These are phyloP conservation scores for Gonium pectorale DNA, from an alignment of 139 green algal genomes.

Conservation along the genomic window DNA sequence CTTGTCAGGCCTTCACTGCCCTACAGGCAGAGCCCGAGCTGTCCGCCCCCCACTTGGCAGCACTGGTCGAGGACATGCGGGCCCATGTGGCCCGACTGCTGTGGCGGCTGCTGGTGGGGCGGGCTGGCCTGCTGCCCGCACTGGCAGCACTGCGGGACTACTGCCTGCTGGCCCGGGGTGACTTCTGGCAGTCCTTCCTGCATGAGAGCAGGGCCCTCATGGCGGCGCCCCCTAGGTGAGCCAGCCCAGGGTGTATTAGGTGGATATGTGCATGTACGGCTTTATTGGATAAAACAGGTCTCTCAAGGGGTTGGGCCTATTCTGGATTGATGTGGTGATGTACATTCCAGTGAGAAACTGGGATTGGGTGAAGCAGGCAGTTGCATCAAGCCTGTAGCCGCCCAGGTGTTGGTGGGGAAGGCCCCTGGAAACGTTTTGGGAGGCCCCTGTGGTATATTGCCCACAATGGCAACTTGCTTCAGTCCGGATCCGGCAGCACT, in stretches of 20 bases:
- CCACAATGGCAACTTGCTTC: too few relatives aligned
- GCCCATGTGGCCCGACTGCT: constrained; percentile 75
- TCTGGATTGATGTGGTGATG: too few relatives aligned
- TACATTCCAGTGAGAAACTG: too few relatives aligned
- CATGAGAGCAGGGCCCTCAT: constrained; percentile 76
- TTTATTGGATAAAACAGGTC: too few relatives aligned
- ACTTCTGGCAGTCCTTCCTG: constrained; percentile 90
- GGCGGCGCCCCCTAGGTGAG: constrained; percentile 72
- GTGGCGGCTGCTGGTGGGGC: constrained; percentile 83
- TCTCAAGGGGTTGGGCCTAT: too few relatives aligned
- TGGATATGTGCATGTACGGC: too few relatives aligned
- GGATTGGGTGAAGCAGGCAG: too few relatives aligned
- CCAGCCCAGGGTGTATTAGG: background rate
- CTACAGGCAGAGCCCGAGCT: constrained; percentile 37
- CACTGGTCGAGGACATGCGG: constrained; percentile 26
- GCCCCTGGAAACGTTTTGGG: too few relatives aligned
- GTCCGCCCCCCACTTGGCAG: background rate
- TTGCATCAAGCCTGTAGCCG: too few relatives aligned
- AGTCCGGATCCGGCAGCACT: too few relatives aligned
- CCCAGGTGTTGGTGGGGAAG: too few relatives aligned
- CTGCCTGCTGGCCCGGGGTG: constrained; percentile 78
- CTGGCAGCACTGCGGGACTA: constrained; percentile 86
- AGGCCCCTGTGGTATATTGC: too few relatives aligned
- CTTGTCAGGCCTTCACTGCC: constrained; percentile 36
- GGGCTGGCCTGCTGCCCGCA: constrained; percentile 77